phyloP scores from a whole-genome alignment of 768 basidiomycete species.

The Naematelia encephala region DNA sequence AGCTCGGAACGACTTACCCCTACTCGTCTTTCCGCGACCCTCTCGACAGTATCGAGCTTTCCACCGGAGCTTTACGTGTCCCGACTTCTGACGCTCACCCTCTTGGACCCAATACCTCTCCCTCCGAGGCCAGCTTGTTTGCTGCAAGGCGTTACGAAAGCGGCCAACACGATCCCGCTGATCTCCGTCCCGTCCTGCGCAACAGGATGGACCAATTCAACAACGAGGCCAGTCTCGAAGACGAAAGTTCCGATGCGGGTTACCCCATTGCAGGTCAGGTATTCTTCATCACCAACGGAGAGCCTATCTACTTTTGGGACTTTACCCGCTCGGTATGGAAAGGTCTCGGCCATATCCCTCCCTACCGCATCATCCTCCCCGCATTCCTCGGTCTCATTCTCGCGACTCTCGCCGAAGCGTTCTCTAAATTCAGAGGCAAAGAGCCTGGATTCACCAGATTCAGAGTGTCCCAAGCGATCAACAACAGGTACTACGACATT shows the following conservation, averaged over 20 bases:
- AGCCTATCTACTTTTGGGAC: conserved; percentile 96
- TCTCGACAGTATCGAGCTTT: conserved; percentile 62
- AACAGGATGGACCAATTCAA: conserved; percentile 80
- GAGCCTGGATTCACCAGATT: conserved; percentile 81
- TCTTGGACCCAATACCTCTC: conserved; percentile 72
- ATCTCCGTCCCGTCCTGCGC: conserved; percentile 60
- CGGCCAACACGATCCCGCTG: conserved; percentile 51
- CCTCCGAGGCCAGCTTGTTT: conserved; percentile 58
- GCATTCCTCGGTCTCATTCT: conserved; percentile 65
- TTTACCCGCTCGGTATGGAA: conserved; percentile 75
- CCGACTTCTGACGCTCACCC: conserved; percentile 80
- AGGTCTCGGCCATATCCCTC: conserved; percentile 58
- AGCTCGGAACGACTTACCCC: conserved; percentile 58
- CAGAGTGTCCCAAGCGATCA: conserved; percentile 75
- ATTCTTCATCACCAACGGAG: conserved; percentile 96
- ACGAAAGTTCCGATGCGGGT: conserved; percentile 41
- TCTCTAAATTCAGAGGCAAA: conserved; percentile 68
- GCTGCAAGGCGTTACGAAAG: conserved; percentile 55
- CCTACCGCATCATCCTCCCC: conserved; percentile 58
- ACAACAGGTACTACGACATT: conserved; percentile 83
- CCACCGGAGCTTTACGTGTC: conserved; percentile 63
- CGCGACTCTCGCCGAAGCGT: conserved; percentile 70
- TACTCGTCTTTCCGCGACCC: conserved; percentile 56
- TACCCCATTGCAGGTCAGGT: conserved; percentile 84
- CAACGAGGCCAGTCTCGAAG: conserved; percentile 41